A percentile compares a stretch with the other conserved stretches of the same genome.
These are phyloP conservation scores for Russula earlei DNA, from an alignment of 768 basidiomycete genomes.

Conservation along the genomic window DNA sequence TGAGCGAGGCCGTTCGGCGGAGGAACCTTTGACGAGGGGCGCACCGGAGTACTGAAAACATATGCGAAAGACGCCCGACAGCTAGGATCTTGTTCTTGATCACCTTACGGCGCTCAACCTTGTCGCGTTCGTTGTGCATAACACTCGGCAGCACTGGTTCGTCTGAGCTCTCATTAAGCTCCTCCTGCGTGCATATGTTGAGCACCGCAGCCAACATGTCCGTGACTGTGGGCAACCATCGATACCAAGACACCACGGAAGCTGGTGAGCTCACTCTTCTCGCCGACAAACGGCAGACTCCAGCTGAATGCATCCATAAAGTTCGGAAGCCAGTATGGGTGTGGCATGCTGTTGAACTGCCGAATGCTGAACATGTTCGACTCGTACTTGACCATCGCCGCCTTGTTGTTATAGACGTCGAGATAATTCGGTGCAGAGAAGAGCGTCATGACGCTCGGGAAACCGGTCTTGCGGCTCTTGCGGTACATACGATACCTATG, in stretches of 20 bases:
- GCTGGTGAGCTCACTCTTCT: slow-evolving; percentile 66
- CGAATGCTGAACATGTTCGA: slow-evolving; percentile 98
- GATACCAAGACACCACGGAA: not conserved
- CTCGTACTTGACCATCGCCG: slow-evolving; percentile 97
- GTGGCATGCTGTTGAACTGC: slow-evolving; percentile 94
- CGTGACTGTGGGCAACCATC: slow-evolving; percentile 55
- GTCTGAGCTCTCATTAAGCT: slow-evolving; percentile 68
- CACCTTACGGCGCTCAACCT: slow-evolving; percentile 69
- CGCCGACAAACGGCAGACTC: slow-evolving; percentile 94
- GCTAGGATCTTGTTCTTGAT: slow-evolving; percentile 99
- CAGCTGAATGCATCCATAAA: slow-evolving; percentile 98
- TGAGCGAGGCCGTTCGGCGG: not conserved
- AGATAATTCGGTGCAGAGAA: slow-evolving; percentile 98
- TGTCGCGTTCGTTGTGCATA: slow-evolving; percentile 33
- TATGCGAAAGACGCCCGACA: slow-evolving; percentile 90
- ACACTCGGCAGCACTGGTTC: slow-evolving; percentile 5
- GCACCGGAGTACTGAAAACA: slow-evolving; percentile 91
- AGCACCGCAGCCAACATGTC: slow-evolving; percentile 98
- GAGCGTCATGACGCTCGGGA: slow-evolving; percentile 99
- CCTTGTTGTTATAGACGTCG: slow-evolving; percentile 98
- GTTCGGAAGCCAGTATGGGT: slow-evolving; percentile 93
- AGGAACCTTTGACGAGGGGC: slow-evolving; percentile 23
- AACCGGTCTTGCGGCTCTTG: slow-evolving; percentile 95
- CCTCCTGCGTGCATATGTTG: slow-evolving; percentile 96
- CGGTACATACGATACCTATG: slow-evolving; percentile 94